Base-by-base conservation (phyloP, 805 yeast species). In the Vanderwaltozyma yarrowii region DNA sequence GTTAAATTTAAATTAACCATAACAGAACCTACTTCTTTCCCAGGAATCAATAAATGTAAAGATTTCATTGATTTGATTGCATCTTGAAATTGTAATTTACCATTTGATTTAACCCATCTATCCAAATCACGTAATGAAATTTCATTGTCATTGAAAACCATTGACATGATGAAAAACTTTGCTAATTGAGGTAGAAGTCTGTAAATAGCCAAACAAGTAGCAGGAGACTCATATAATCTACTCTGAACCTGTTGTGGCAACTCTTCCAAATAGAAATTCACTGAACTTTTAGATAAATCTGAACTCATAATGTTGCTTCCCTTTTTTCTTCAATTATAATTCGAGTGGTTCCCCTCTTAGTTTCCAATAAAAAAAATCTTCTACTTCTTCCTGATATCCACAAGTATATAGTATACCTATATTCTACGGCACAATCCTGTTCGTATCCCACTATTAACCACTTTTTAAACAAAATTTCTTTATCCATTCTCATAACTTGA, bases 121-220 rank as follows among this genome's bases (percentile, higher is more conserved):
- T 80, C 89, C 40, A 89, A 57, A 45, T 78, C 84, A 20, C 74
- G 66, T 15, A 78, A 62, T 5, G 80, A 72, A 11, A 82, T 73
- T 1, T 88, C 83, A 36, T 74, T 73, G 38, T 84, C 92, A 50
- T 78, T 75, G 61, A 85, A 92, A 15, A 94, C 66, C 80, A 88
- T 75, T 10, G 88, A 71, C 86, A 86, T 80, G 35, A 89, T 77
- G 51, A 81, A 80, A 59, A 85, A 81, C 56, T 89, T 88, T 21
- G 96, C 95, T 46, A 92, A 61, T 18, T 88, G 78, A 0, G 98
- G 96, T 14, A 92, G 68, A 42, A 92, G 66, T 45, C 98, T 70
- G 58, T 80, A 88, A n/a, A 92, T 79, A 2, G 98, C 94, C 33
- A 92, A 67, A 56, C 96, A 87, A 39, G 98, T 85, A 11, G 96